These are phyloP conservation scores for Trametopsis cervina DNA, from an alignment of 768 basidiomycete species.

Conservation along the genomic window DNA sequence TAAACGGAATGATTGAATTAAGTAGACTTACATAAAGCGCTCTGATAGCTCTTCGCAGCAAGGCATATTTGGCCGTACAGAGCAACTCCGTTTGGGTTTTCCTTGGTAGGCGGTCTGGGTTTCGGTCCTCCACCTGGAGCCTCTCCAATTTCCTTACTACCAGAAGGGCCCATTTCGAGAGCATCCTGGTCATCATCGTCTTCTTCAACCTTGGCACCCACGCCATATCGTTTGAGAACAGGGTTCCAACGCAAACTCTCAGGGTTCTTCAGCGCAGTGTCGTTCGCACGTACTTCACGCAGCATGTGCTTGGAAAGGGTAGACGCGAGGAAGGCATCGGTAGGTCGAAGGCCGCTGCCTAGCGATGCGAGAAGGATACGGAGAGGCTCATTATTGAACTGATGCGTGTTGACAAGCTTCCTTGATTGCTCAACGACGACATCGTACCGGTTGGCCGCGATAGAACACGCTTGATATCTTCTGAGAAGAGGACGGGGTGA, in stretches of 20 bases:
- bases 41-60: slow-evolving; percentile 83
- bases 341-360: slow-evolving; percentile 60
- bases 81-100: slow-evolving; percentile 62
- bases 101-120: slow-evolving; percentile 52
- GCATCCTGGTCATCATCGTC: slow-evolving; percentile 36
- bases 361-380: slow-evolving; percentile 71
- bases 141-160: slow-evolving; percentile 18
- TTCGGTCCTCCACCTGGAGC: slow-evolving; percentile 10
- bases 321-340: slow-evolving; percentile 67
- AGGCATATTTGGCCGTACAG: slow-evolving; percentile 82
- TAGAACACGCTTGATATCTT: slow-evolving; percentile 59
- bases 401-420: slow-evolving; percentile 65
- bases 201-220: slow-evolving; percentile 32
- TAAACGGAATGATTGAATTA: slow-evolving; percentile 1
- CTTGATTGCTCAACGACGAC: slow-evolving; percentile 70
- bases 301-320: slow-evolving; percentile 81
- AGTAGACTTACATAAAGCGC: slow-evolving; percentile 73
- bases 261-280: slow-evolving; percentile 57
- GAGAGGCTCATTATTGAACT: slow-evolving; percentile 84
- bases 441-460: slow-evolving; percentile 45
- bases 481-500: not conserved
- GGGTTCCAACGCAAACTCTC: slow-evolving; percentile 58
- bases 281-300: slow-evolving; percentile 67
- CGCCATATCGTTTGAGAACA: slow-evolving; percentile 49
- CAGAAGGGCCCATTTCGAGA: slow-evolving; percentile 26